Percentiles rank a stretch among this genome's conserved stretches.
phyloP scores from a whole-genome alignment of 2,329 filamentous ascomycete genomes.

The Aaosphaeria arxii region DNA sequence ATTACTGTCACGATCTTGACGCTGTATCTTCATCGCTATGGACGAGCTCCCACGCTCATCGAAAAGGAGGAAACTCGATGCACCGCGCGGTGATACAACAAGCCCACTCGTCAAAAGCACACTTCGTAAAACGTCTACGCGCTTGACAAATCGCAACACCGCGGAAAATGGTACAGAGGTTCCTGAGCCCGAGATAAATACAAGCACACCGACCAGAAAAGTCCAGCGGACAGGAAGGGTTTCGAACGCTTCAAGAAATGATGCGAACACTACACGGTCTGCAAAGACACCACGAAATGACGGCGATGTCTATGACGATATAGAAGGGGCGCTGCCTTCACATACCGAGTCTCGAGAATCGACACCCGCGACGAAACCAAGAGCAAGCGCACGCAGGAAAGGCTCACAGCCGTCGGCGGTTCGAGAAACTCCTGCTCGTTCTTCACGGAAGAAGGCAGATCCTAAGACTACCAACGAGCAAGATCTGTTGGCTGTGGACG shows the following conservation, averaged over 20 bases:
- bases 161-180: constrained; percentile 1
- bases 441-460: too few species aligned
- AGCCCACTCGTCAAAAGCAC: constrained; percentile 18
- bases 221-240: neutral
- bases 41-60: constrained; percentile 33
- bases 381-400: constrained; percentile 9
- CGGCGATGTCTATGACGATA: constrained; percentile 42
- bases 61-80: constrained; percentile 36
- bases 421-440: too few species aligned
- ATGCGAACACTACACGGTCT: too few species aligned
- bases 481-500: constrained; percentile 4
- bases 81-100: constrained; percentile 17
- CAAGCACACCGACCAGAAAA: neutral
- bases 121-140: constrained; percentile 17
- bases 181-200: neutral
- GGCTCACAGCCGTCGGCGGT: constrained; percentile 3
- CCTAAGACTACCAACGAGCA: too few species aligned
- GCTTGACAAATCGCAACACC: constrained; percentile 11
- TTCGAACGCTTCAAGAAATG: too few species aligned
- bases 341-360: constrained; percentile 14
- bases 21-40: constrained; percentile 14
- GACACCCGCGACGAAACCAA: constrained; percentile 11
- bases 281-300: constrained; percentile 2
- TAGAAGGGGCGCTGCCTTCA: constrained; percentile 38
- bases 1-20: neutral